Evolutionary conservation across 192 early-diverging fungal species (phyloP), one percentile per base, ranked within the genome.

Genomic region (Geosiphon pyriformis): DNA sequence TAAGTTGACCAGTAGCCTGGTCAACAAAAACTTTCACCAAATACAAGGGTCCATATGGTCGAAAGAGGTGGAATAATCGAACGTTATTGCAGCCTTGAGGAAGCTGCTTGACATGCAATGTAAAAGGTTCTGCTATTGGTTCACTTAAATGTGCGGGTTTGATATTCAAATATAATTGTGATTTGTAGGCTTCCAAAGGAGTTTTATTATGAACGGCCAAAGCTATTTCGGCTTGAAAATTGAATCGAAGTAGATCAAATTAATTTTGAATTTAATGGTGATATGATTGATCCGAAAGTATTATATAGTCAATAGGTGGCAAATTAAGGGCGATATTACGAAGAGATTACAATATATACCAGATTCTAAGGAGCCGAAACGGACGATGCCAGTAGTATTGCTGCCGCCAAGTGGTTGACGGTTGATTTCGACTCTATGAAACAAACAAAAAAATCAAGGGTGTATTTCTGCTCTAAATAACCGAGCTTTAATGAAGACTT

Each of bases 201-300:
- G 58, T 55, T 29, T 71, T 68, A 58, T 76, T 76, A 20, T 74
- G 77, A 0, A 74, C 47, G 6, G 78, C 69, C 63, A 69, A 80
- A n/a, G 78, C 78, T 48, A 66, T 58, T 34, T 80, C 78, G 29
- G 78, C 78, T n/a, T n/a, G n/a, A n/a, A n/a, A n/a, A n/a, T n/a
- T n/a, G n/a, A n/a, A n/a, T n/a, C n/a, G n/a, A n/a, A n/a, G n/a
- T n/a, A n/a, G n/a, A n/a, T n/a, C n/a, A 72, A 64, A 7, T 17
- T 31, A 12, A 17, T 2, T 30, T 30, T 46, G 8, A 47, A 2
- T 20, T 10, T 47, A 61, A 47, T 6, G 6, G 3, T 32, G 61
- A 63, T 27, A 51, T 37, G 26, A 37, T 12, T 6, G 25, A 53
- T n/a, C 27, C 12, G 7, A 6, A 17, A 52, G 20, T 0, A 33